Evolutionary conservation across 495 filamentous ascomycete genomes (phyloP).

Genomic region (Hyaloscypha finlandica): DNA sequence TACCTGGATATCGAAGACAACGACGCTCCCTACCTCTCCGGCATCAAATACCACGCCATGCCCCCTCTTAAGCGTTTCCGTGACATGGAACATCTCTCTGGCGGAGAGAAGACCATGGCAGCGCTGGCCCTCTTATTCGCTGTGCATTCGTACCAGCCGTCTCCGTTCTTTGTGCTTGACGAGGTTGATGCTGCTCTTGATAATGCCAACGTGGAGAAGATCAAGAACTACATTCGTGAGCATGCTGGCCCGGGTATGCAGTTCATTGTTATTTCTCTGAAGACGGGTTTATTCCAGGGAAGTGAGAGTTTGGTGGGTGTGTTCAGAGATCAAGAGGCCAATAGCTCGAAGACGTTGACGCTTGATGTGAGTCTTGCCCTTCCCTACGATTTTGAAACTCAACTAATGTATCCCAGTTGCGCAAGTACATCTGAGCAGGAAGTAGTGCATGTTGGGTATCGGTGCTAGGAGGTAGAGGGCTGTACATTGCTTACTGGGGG

Average conservation of each 20-base stretch:
- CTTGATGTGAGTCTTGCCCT: conserved; percentile 76
- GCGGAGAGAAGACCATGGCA: conserved; percentile 98
- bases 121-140: conserved; percentile 94
- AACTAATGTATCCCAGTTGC: conserved; percentile 11
- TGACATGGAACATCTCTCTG: conserved; percentile 97
- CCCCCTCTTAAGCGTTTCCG: conserved; percentile 97
- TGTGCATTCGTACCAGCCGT: conserved; percentile 91
- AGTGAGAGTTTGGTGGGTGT: conserved; percentile 94
- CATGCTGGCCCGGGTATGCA: conserved; percentile 97
- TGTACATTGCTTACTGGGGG: background rate
- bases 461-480: background rate
- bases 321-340: conserved; percentile 90
- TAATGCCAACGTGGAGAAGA: conserved; percentile 92
- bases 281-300: conserved; percentile 90
- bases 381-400: background rate
- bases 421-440: conserved; percentile 19
- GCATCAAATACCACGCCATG: conserved; percentile 98
- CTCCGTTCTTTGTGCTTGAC: conserved; percentile 96
- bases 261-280: conserved; percentile 96
- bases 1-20: conserved; percentile 91
- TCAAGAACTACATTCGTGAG: conserved; percentile 91
- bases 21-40: conserved; percentile 83
- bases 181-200: conserved; percentile 98
- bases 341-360: conserved; percentile 84
- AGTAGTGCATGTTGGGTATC: background rate